Base-by-base conservation (phyloP, 257 asterid genomes). In the Fraxinus americana region DNA sequence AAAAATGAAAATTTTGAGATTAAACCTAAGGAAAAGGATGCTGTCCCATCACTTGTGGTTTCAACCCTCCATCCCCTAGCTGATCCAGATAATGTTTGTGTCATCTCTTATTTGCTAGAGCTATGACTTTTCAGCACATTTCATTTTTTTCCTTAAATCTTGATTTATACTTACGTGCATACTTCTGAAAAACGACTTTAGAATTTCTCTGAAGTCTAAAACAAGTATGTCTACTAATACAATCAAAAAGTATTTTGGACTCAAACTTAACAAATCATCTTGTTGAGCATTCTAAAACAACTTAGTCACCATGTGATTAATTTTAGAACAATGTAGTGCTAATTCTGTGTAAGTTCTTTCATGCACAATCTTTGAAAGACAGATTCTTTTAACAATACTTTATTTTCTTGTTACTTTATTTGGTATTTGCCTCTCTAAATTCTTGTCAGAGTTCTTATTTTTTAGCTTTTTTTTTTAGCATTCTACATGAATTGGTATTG, bases 51-150 rank as follows among this genome's bases (percentile, higher is more conserved):
- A 4, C 63, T 81, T 71, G 91, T 86, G 82, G 83, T 90, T 78
- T 92, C 94, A 17, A 73, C 84, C 39, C 88, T 67, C 5, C 85
- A 74, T 38, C 90, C 92, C 27, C 89, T 87, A 41, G 83, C 80
- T 79, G 81, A 23, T 75, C 86, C 87, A 61, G 80, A 86, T 39
- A 83, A 76, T 88, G 94, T 86, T 69, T 71, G 17, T 70, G 38
- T 76, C 32, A 57, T 41, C 19, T 70, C 59, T n/a, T 72, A 45
- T 54, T 78, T 14, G 23, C 66, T 13, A 17, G 9, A 29, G 70
- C 21, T 73, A 41, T 61, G 11, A 21, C 7, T 68, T 30, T 69
- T 59, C 57, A 12, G n/a, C 4, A 12, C 5, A 25, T 52, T 25
- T 39, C 13, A 30, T 5, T 27, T 68, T 48, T 43, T 11, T 14